Percentiles rank a stretch among this genome's conserved stretches.
Conservation (phyloP, 1,284 basidiomycete genomes). For the Anthracocystis setariae region DNA sequence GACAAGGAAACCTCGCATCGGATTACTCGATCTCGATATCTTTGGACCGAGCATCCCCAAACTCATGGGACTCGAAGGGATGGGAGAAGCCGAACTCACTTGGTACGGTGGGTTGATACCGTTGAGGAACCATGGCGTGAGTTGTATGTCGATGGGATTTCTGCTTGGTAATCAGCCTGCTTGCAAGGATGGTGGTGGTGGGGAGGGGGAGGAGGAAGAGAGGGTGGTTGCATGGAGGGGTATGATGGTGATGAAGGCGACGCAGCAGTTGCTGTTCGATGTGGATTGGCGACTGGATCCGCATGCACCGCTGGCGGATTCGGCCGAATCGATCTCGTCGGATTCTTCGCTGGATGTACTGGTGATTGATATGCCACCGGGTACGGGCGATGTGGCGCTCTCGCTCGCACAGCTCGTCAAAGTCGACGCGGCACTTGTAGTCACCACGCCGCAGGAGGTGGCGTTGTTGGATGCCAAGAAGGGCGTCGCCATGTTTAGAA, state of each 20-base stretch:
- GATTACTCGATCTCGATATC: slow-evolving; percentile 91
- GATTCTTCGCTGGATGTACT: slow-evolving; percentile 76
- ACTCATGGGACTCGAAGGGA: slow-evolving; percentile 86
- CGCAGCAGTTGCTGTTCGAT: slow-evolving; percentile 94
- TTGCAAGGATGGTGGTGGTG: too few species aligned
- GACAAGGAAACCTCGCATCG: slow-evolving; percentile 72
- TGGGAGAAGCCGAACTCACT: slow-evolving; percentile 83
- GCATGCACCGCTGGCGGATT: slow-evolving; percentile 8
- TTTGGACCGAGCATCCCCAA: slow-evolving; percentile 97
- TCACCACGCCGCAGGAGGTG: slow-evolving; percentile 95
- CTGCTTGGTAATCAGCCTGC: slow-evolving; percentile 64
- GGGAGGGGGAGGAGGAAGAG: too few species aligned
- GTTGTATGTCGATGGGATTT: slow-evolving; percentile 97
- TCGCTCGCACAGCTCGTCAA: slow-evolving; percentile 87
- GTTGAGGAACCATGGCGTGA: slow-evolving; percentile 85
- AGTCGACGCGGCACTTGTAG: slow-evolving; percentile 68
- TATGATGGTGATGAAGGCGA: slow-evolving; percentile 98
- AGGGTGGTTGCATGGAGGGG: slow-evolving; percentile 86
- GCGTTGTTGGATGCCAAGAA: slow-evolving; percentile 91
- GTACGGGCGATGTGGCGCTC: slow-evolving; percentile 94
- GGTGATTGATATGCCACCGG: slow-evolving; percentile 96
- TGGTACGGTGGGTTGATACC: slow-evolving; percentile 77
- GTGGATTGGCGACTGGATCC: slow-evolving; percentile 80
- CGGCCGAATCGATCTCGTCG: slow-evolving; percentile 3
- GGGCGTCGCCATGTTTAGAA: slow-evolving; percentile 91